Evolutionary conservation across 1,284 basidiomycete genomes (phyloP).

Genomic region (Leccinum solheimii): DNA sequence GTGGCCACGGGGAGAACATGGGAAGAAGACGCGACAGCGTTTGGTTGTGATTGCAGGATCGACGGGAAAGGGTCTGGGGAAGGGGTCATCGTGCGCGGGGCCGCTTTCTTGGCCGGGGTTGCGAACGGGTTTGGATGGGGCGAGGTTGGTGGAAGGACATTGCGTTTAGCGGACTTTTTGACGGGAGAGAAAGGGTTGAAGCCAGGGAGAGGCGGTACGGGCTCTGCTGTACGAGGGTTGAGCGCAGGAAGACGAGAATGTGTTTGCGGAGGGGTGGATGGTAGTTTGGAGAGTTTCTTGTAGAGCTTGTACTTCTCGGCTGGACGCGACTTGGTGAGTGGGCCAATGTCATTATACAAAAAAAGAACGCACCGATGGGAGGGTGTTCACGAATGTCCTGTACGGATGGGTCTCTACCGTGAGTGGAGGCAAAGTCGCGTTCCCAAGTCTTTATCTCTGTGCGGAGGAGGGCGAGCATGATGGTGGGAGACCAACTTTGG

Average conservation of each 20-base stretch:
- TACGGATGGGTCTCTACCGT: constrained; percentile 68
- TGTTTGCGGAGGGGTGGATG: constrained; percentile 36
- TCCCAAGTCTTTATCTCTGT: constrained; percentile 85
- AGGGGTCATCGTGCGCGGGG: constrained; percentile 32
- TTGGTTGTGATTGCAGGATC: constrained; percentile 29
- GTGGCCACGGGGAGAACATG: constrained; percentile 29
- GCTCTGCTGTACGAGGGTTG: constrained; percentile 49
- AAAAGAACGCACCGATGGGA: constrained; percentile 60
- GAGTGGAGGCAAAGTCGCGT: constrained; percentile 60
- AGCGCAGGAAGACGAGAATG: constrained; percentile 36
- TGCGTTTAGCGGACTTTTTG: constrained; percentile 52
- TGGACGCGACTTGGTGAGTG: constrained; percentile 33
- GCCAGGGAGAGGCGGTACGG: constrained; percentile 49
- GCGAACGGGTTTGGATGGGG: constrained; percentile 50
- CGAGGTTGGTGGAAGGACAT: constrained; percentile 19
- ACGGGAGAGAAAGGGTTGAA: constrained; percentile 78
- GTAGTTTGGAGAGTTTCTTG: constrained; percentile 68
- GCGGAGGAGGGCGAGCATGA: constrained; percentile 52
- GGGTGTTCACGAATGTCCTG: constrained; percentile 76
- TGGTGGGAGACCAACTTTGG: not conserved
- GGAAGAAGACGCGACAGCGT: constrained; percentile 24
- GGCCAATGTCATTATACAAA: constrained; percentile 1
- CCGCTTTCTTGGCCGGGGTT: constrained; percentile 48
- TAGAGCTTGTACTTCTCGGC: constrained; percentile 83
- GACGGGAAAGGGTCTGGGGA: constrained; percentile 42